phyloP scores from a whole-genome alignment of 176 grass and related monocot genomes.

The Chrysopogon serrulatus region DNA sequence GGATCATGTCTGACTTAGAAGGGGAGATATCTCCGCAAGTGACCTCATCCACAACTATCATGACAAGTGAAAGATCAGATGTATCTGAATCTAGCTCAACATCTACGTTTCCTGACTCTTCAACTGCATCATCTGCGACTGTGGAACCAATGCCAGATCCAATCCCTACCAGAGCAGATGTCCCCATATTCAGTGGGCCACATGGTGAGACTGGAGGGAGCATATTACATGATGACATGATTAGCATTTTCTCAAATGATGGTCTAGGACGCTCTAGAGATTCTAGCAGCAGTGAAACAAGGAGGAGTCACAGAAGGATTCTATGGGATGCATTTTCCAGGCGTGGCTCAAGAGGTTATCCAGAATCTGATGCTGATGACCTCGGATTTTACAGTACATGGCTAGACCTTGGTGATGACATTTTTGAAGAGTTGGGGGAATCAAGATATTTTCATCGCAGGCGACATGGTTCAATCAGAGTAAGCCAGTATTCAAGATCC shows the following conservation, averaged over 20 bases:
- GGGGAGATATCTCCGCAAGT: conserved; percentile 29
- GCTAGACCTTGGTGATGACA: conserved; percentile 67
- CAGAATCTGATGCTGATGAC: conserved; percentile 54
- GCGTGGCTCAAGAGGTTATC: conserved; percentile 58
- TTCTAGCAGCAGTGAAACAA: conserved; percentile 35
- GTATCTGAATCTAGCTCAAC: conserved; percentile 39
- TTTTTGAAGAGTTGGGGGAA: conserved; percentile 63
- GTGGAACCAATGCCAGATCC: conserved; percentile 38
- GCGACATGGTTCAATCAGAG: conserved; percentile 62
- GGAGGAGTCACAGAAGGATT: conserved; percentile 73
- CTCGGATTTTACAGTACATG: conserved; percentile 75
- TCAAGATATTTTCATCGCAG: conserved; percentile 63
- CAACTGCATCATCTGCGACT: conserved; percentile 21
- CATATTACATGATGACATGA: conserved; percentile 76
- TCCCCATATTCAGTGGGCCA: conserved; percentile 27
- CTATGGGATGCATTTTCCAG: conserved; percentile 87
- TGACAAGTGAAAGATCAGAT: conserved; percentile 55
- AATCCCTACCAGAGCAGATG: conserved; percentile 34
- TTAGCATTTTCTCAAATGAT: conserved; percentile 55
- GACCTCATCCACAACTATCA: conserved; percentile 19
- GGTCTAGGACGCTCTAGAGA: conserved; percentile 22
- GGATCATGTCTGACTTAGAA: conserved; percentile 26
- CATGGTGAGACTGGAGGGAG: conserved; percentile 43
- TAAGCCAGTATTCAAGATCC: conserved; percentile 90
- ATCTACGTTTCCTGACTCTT: conserved; percentile 35